Evolutionary conservation across 768 basidiomycete genomes (phyloP).

Genomic region (Lentinus tigrinus): DNA sequence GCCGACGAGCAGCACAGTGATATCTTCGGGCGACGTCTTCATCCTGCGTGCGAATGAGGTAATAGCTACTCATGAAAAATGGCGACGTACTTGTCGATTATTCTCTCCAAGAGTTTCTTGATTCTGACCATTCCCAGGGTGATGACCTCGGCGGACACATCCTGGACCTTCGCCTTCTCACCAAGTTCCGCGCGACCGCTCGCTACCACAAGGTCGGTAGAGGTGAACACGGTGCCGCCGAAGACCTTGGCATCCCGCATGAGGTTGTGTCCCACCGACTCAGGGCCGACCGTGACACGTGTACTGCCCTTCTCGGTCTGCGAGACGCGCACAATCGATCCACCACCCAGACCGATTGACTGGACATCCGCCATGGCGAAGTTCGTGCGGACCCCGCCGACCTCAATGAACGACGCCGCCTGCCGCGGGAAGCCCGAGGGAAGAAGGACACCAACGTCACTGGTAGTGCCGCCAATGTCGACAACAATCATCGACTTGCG

Average conservation of each 20-base stretch:
- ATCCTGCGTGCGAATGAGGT: conserved; percentile 31
- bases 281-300: conserved; percentile 55
- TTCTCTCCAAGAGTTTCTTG: conserved; percentile 43
- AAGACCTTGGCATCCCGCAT: conserved; percentile 52
- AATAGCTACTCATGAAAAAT: neutral
- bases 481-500: conserved; percentile 48
- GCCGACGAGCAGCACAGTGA: conserved; percentile 61
- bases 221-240: conserved; percentile 54
- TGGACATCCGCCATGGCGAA: conserved; percentile 59
- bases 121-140: conserved; percentile 40
- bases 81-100: conserved; percentile 41
- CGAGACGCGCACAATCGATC: conserved; percentile 46
- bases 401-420: conserved; percentile 59
- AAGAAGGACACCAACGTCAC: conserved; percentile 61
- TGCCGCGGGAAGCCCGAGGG: conserved; percentile 62
- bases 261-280: conserved; percentile 61
- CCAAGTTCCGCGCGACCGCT: conserved; percentile 28
- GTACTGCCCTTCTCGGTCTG: conserved; percentile 28
- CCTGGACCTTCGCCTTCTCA: conserved; percentile 20
- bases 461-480: conserved; percentile 67
- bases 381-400: conserved; percentile 60
- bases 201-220: conserved; percentile 59
- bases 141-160: conserved; percentile 25
- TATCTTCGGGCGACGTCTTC: conserved; percentile 61
- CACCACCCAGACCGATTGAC: conserved; percentile 65